phyloP scores from a whole-genome alignment of 192 early-diverging fungal genomes.

The Cladochytrium replicatum region DNA sequence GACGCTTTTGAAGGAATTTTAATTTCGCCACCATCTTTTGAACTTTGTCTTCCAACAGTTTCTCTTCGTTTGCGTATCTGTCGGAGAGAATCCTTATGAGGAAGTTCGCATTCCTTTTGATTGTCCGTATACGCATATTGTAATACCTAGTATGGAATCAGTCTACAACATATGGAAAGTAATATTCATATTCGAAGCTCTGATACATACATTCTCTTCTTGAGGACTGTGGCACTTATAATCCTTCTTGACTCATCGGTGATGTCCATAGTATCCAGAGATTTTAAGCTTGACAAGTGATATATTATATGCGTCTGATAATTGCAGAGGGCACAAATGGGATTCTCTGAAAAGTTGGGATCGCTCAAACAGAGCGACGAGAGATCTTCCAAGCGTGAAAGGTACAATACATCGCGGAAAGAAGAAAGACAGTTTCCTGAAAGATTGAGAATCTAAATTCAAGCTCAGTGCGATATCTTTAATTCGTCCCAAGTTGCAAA shows the following conservation, averaged over 20 bases:
- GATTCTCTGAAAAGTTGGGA: constrained; percentile 48
- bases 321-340: constrained; percentile 44
- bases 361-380: constrained; percentile 35
- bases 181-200: not conserved
- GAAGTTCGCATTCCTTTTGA: constrained; percentile 48
- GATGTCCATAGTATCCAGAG: constrained; percentile 46
- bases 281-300: constrained; percentile 36
- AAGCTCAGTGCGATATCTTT: constrained; percentile 7
- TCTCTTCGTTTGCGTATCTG: constrained; percentile 8
- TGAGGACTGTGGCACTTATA: constrained; percentile 46
- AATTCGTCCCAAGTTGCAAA: constrained; percentile 10
- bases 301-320: constrained; percentile 56
- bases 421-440: constrained; percentile 47
- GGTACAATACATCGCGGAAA: constrained; percentile 44
- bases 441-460: constrained; percentile 32
- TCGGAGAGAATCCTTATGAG: constrained; percentile 30
- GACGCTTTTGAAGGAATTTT: constrained; percentile 21
- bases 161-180: constrained; percentile 2
- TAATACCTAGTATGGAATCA: constrained; percentile 37
- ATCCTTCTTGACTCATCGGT: constrained; percentile 43
- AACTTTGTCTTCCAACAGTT: constrained; percentile 18
- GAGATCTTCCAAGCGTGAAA: constrained; percentile 35
- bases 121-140: constrained; percentile 51
- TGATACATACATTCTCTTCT: constrained; percentile 44
- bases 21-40: constrained; percentile 8